Base-by-base conservation (phyloP, 352 stramenopile genomes). In the Elongisporangium prolatum region DNA sequence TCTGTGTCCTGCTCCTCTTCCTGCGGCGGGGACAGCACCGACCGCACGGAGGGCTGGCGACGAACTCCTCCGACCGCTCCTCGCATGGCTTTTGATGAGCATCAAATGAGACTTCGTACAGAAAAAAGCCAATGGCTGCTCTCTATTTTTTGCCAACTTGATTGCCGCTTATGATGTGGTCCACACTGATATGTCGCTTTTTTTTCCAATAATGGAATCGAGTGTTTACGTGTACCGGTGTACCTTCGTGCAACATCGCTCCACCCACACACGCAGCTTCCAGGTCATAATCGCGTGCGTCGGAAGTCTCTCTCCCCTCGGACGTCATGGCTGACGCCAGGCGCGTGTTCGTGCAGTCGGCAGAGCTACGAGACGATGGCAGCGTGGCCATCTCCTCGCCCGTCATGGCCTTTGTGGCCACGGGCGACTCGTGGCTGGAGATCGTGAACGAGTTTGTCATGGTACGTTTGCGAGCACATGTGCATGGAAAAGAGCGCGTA, bases 381-480 rank as follows among this genome's bases (percentile, higher is more conserved):
- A 57, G 68, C 59, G 61, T 77, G 59, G 60, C 67, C 20, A 69
- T 69, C 55, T 73, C 58, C 18, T 50, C 71, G 21, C 72, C 79
- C 10, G 72, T 81, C 20, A 88, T 89, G 71, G 82, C 79, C 0
- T 89, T 91, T 53, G 67, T 87, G 21, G 63, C 76, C 54, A 66
- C 82, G 20, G 74, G 71, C 17, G 80, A 88, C 61, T 72, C 79
- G 18, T 89, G 82, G 82, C 60, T 74, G 40, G 54, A 61, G 3
- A 71, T 84, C n/a, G 74, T 91, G 52, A 91, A 91, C 57, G 82
- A 91, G 68, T 88, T 88, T 59, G 68, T 91, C 69, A 89, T 89
- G 82, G 82, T 91, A 40, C 47, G 62, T 54, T n/a, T 11, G 51
- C 34, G 17, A 44, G 34, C 34, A 44, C 14, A 44, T 44, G 8